phyloP scores from a whole-genome alignment of 192 early-diverging fungal genomes.

The Mortierella hygrophila region DNA sequence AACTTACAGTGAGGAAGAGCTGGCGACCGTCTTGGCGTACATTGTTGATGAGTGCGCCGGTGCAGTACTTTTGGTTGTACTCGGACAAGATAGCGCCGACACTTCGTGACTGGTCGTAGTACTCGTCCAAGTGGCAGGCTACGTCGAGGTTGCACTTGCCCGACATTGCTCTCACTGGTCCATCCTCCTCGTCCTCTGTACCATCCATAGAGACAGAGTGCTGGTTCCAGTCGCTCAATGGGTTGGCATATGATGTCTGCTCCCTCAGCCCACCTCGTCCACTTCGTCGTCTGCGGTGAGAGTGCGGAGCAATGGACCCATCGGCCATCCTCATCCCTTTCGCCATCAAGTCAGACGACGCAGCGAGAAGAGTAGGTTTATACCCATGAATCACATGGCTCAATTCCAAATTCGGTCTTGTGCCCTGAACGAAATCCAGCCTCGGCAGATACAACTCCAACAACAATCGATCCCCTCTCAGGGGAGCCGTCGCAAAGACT shows the following conservation, averaged over 20 bases:
- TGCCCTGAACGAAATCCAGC: slow-evolving; percentile 4
- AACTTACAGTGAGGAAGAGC: slow-evolving; percentile 59
- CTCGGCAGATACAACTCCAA: slow-evolving; percentile 49
- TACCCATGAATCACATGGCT: slow-evolving; percentile 59
- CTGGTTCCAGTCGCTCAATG: not conserved
- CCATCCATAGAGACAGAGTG: not conserved
- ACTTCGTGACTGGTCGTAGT: slow-evolving; percentile 50
- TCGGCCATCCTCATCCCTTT: slow-evolving; percentile 25
- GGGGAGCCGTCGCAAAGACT: slow-evolving; percentile 57
- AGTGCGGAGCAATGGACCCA: slow-evolving; percentile 22
- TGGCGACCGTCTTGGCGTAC: slow-evolving; percentile 58
- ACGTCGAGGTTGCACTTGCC: slow-evolving; percentile 62
- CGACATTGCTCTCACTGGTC: slow-evolving; percentile 37
- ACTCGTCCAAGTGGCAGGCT: slow-evolving; percentile 50
- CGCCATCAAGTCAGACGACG: slow-evolving; percentile 24
- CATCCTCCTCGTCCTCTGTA: not conserved
- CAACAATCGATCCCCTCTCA: slow-evolving; percentile 48
- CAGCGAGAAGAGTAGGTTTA: slow-evolving; percentile 40
- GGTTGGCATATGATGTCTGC: not conserved
- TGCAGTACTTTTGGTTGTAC: slow-evolving; percentile 63
- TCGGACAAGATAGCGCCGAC: slow-evolving; percentile 60
- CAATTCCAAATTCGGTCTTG: slow-evolving; percentile 41
- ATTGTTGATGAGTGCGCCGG: slow-evolving; percentile 62
- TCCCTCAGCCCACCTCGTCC: slow-evolving; percentile 9
- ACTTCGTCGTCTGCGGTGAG: not conserved